Evolutionary conservation across 2,329 filamentous ascomycete species (phyloP).

Genomic region (Pseudogymnoascus sp.): DNA sequence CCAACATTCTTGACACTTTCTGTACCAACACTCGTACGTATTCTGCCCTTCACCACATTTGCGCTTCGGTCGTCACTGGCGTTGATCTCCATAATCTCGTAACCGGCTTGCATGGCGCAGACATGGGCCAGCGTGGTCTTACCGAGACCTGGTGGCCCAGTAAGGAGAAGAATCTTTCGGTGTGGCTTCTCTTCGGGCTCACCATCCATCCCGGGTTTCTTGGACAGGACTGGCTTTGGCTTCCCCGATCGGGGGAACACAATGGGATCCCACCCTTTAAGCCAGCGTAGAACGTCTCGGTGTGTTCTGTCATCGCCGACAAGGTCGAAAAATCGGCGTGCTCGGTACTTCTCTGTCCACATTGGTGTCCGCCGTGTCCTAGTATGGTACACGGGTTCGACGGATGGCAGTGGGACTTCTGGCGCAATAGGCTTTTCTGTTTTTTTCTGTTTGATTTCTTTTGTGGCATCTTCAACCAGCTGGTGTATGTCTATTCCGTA

Average conservation of each 20-base stretch:
- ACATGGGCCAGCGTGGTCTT: constrained; percentile 97
- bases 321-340: constrained; percentile 82
- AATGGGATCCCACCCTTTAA: constrained; percentile 87
- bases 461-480: constrained; percentile 63
- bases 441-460: constrained; percentile 32
- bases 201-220: constrained; percentile 35
- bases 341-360: constrained; percentile 98
- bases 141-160: constrained; percentile 84
- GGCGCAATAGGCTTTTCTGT: constrained; percentile 32
- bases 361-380: constrained; percentile 45
- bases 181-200: constrained; percentile 66
- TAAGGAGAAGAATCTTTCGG: constrained; percentile 80
- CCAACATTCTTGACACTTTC: constrained; percentile 78
- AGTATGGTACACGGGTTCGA: constrained; percentile 29
- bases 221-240: constrained; percentile 40
- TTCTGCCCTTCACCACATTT: constrained; percentile 83
- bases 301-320: constrained; percentile 94
- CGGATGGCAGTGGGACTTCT: constrained; percentile 29
- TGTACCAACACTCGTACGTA: constrained; percentile 84
- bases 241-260: constrained; percentile 70
- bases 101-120: constrained; percentile 88
- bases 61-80: constrained; percentile 90
- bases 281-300: constrained; percentile 79
- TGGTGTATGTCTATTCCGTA: constrained; percentile 90
- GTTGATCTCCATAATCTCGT: constrained; percentile 95